These are phyloP conservation scores for Saccharomycopsis sp. DNA, from an alignment of 805 yeast species.

Conservation along the genomic window DNA sequence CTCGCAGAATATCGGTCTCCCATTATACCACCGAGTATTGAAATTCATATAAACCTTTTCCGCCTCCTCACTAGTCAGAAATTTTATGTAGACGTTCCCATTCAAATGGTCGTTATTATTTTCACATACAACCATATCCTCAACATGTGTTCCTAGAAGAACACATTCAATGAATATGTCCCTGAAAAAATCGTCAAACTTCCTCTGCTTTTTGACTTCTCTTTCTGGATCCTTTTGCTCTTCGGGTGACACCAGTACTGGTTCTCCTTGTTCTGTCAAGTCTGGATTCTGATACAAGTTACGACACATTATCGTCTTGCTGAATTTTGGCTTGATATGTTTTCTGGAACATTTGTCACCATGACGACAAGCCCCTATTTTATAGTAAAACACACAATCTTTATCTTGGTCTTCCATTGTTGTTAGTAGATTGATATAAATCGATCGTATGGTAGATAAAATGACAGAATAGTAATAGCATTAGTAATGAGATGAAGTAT, in stretches of 20 bases:
- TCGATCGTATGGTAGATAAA: too few relatives aligned
- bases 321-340: constrained; percentile 59
- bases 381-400: constrained; percentile 47
- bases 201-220: constrained; percentile 34
- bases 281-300: constrained; percentile 62
- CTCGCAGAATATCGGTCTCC: constrained; percentile 73
- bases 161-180: constrained; percentile 64
- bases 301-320: constrained; percentile 58
- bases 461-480: too few relatives aligned
- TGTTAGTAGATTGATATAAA: too few relatives aligned
- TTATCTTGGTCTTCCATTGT: not conserved
- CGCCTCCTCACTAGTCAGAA: constrained; percentile 50
- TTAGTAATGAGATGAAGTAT: too few relatives aligned
- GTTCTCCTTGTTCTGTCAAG: constrained; percentile 22
- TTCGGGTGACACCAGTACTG: not conserved
- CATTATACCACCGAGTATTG: constrained; percentile 77
- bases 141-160: constrained; percentile 41
- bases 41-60: constrained; percentile 50
- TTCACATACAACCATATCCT: constrained; percentile 68
- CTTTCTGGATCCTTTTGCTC: constrained; percentile 24
- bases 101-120: constrained; percentile 75
- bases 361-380: constrained; percentile 90
- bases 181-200: constrained; percentile 57
- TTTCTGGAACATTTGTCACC: constrained; percentile 79
- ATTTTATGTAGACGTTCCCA: constrained; percentile 80